phyloP scores from a whole-genome alignment of 768 basidiomycete genomes.

The Amyloporia xantha region DNA sequence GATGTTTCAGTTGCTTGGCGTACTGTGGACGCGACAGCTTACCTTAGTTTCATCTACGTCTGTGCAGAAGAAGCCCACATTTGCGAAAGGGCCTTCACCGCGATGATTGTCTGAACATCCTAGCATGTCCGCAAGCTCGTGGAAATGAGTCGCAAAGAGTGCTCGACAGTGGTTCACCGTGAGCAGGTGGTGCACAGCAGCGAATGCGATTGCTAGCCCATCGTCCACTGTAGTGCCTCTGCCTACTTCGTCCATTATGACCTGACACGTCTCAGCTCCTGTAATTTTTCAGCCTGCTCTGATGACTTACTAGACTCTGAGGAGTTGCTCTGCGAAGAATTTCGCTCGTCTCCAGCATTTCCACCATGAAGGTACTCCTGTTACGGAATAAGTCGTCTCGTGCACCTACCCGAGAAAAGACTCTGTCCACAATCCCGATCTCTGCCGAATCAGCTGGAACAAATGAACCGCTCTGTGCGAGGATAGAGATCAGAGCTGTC shows the following conservation, averaged over 20 bases:
- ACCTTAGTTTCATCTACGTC: constrained; percentile 77
- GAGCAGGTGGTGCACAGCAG: constrained; percentile 77
- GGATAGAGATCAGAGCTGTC: constrained; percentile 79
- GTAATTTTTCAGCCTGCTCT: not conserved
- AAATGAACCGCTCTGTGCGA: constrained; percentile 90
- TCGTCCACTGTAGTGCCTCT: constrained; percentile 90
- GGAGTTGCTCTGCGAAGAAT: constrained; percentile 82
- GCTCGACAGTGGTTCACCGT: constrained; percentile 68
- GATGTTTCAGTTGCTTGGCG: no score
- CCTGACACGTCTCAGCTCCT: constrained; percentile 35
- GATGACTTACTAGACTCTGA: constrained; percentile 62
- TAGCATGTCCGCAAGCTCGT: constrained; percentile 85
- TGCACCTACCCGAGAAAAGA: constrained; percentile 94
- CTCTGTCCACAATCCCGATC: constrained; percentile 81
- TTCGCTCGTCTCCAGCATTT: constrained; percentile 91
- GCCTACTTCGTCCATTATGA: constrained; percentile 99
- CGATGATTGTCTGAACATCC: constrained; percentile 43
- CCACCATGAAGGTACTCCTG: constrained; percentile 97
- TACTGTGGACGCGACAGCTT: no score
- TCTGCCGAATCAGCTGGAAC: constrained; percentile 82
- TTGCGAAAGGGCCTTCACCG: constrained; percentile 44
- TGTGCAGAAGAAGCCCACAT: constrained; percentile 84
- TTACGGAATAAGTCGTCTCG: constrained; percentile 93
- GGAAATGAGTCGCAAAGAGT: constrained; percentile 99
- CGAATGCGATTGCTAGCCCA: constrained; percentile 91